These are phyloP conservation scores for Entomortierella lignicola DNA, from an alignment of 192 early-diverging fungal genomes.

Conservation along the genomic window DNA sequence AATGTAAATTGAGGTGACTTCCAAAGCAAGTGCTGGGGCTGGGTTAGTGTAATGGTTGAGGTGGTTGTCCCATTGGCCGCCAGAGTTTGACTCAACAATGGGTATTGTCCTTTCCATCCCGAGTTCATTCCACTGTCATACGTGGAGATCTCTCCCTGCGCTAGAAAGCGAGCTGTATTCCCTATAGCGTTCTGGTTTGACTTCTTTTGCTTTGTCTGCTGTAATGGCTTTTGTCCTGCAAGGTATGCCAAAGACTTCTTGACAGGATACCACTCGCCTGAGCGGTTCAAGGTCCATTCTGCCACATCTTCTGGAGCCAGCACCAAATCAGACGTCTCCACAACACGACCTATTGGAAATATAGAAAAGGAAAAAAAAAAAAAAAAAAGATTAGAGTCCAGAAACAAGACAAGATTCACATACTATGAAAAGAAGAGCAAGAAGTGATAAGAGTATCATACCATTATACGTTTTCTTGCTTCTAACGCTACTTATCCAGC, in stretches of 20 bases:
- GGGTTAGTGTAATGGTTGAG: conserved; percentile 39
- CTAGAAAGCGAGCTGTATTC: conserved; percentile 52
- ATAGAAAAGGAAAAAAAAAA: not conserved
- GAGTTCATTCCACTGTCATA: conserved; percentile 57
- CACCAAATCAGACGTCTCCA: conserved; percentile 62
- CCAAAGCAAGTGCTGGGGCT: conserved; percentile 61
- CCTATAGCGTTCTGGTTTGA: not conserved
- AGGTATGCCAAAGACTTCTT: conserved; percentile 33
- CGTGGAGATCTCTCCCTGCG: conserved; percentile 65
- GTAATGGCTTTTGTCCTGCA: not conserved
- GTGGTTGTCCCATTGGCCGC: conserved; percentile 26
- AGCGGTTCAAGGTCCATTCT: conserved; percentile 64
- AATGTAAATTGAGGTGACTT: conserved; percentile 61
- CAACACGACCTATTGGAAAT: conserved; percentile 35
- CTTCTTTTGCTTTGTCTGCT: conserved; percentile 19
- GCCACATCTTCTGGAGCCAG: conserved; percentile 67
- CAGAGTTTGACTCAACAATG: conserved; percentile 40
- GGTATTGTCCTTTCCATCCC: conserved; percentile 54
- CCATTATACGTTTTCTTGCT: conserved; percentile 59
- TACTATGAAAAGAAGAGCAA: not conserved
- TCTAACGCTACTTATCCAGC: conserved; percentile 60
- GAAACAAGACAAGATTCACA: not conserved
- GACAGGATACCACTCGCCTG: conserved; percentile 61
- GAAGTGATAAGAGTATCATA: conserved; percentile 3
- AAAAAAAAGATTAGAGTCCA: not conserved